phyloP scores from a whole-genome alignment of 73 alveolate species.

The Paramecium sexaurelia region DNA sequence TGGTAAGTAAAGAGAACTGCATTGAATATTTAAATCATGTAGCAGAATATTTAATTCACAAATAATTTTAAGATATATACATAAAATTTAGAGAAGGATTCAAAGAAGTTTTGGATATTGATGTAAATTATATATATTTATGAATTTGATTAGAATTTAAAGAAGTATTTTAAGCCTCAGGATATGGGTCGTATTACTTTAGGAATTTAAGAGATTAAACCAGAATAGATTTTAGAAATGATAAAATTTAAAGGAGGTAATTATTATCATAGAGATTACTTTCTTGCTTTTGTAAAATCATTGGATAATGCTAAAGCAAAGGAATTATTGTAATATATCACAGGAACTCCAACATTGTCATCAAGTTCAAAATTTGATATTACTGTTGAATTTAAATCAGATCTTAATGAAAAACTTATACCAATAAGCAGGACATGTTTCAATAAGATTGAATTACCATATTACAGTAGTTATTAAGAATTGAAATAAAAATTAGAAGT shows the following conservation, averaged over 20 bases:
- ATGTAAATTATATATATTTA: neutral
- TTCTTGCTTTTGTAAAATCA: neutral
- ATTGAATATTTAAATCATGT: neutral
- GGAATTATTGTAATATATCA: neutral
- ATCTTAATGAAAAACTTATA: neutral
- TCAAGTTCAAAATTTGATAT: neutral
- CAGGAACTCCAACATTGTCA: neutral
- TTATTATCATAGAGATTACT: neutral
- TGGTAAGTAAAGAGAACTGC: neutral
- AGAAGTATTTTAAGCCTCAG: neutral
- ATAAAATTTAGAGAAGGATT: neutral
- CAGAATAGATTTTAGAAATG: neutral
- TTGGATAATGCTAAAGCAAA: neutral
- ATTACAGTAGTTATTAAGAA: neutral
- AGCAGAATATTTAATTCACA: neutral
- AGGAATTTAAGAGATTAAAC: neutral
- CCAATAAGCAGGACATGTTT: neutral
- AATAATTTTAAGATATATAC: neutral
- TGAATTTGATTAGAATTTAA: neutral
- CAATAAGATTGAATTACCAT: neutral
- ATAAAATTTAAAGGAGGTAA: neutral
- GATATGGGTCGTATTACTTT: neutral
- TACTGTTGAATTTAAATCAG: neutral
- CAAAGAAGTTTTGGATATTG: neutral
- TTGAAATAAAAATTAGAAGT: neutral